phyloP scores from a whole-genome alignment of 2,329 filamentous ascomycete species.

The Zarea fungicola region DNA sequence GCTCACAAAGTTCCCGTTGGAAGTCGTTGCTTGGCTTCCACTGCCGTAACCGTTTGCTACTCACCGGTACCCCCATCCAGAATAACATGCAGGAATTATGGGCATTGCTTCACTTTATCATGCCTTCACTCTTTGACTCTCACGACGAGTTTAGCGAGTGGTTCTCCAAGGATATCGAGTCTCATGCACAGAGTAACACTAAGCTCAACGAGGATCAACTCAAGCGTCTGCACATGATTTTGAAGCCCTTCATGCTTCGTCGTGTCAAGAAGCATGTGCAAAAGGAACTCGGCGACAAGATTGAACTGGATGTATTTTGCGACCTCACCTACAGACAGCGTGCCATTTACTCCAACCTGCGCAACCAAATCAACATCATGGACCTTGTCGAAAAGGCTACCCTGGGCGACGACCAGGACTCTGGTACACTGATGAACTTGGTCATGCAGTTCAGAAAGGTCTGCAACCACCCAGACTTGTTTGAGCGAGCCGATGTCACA shows the following conservation, averaged over 20 bases:
- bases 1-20: constrained; percentile 92
- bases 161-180: constrained; percentile 96
- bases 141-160: constrained; percentile 91
- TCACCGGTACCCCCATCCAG: constrained; percentile 96
- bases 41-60: constrained; percentile 85
- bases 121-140: constrained; percentile 96
- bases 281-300: constrained; percentile 98
- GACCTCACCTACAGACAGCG: constrained; percentile 94
- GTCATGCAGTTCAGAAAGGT: constrained; percentile 99
- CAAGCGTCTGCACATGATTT: constrained; percentile 93
- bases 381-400: constrained; percentile 97
- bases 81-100: constrained; percentile 99
- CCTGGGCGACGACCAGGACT: constrained; percentile 89
- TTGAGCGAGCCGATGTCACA: constrained; percentile 86
- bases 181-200: constrained; percentile 97
- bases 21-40: constrained; percentile 92
- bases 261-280: constrained; percentile 99
- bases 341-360: constrained; percentile 84
- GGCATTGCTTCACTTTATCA: constrained; percentile 97
- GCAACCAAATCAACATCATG: constrained; percentile 98
- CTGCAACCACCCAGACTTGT: constrained; percentile 96
- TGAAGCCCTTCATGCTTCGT: constrained; percentile 98
- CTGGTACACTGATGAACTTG: constrained; percentile 94
- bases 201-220: constrained; percentile 98
- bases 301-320: constrained; percentile 93